Conservation (phyloP, 306 rosid species). For the Clitoria ternatea region DNA sequence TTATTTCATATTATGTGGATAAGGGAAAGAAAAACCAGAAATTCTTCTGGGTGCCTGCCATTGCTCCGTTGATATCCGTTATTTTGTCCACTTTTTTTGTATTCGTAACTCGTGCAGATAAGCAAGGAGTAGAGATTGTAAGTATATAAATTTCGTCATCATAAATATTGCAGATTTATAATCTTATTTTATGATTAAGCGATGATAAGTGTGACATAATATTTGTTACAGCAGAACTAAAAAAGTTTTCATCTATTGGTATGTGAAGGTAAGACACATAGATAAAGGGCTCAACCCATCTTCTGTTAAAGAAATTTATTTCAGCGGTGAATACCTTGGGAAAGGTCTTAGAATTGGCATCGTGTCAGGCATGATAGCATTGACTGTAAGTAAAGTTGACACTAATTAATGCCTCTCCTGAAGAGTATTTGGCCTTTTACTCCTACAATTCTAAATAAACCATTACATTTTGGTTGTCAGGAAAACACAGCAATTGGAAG, state of each 20-base stretch:
- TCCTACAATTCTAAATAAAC: slow-evolving; percentile 3
- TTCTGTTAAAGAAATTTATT: slow-evolving; percentile 60
- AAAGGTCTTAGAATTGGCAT: slow-evolving; percentile 78
- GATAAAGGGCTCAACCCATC: slow-evolving; percentile 86
- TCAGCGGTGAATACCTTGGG: slow-evolving; percentile 58
- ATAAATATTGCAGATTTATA: too few relatives aligned
- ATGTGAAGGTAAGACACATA: slow-evolving; percentile 68
- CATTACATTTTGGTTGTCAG: slow-evolving; percentile 36
- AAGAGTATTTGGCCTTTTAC: slow-evolving; percentile 14
- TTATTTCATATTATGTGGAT: slow-evolving; percentile 23
- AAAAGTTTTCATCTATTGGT: slow-evolving; percentile 4
- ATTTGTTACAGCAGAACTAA: slow-evolving; percentile 5
- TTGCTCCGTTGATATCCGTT: slow-evolving; percentile 84
- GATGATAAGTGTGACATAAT: background rate
- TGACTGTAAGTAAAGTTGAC: slow-evolving; percentile 61
- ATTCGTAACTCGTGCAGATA: slow-evolving; percentile 83
- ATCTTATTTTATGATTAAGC: background rate
- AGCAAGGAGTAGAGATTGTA: slow-evolving; percentile 85
- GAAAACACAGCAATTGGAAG: slow-evolving; percentile 96
- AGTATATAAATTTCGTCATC: slow-evolving; percentile 24
- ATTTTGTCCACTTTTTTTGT: slow-evolving; percentile 79
- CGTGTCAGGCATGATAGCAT: slow-evolving; percentile 83
- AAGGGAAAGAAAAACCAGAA: slow-evolving; percentile 85
- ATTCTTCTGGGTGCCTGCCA: slow-evolving; percentile 93
- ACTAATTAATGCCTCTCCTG: slow-evolving; percentile 23